Percentiles rank a stretch among this genome's conserved stretches.
These are phyloP conservation scores for Hymenoscyphus infarciens DNA, from an alignment of 2,329 filamentous ascomycete genomes.

Conservation along the genomic window DNA sequence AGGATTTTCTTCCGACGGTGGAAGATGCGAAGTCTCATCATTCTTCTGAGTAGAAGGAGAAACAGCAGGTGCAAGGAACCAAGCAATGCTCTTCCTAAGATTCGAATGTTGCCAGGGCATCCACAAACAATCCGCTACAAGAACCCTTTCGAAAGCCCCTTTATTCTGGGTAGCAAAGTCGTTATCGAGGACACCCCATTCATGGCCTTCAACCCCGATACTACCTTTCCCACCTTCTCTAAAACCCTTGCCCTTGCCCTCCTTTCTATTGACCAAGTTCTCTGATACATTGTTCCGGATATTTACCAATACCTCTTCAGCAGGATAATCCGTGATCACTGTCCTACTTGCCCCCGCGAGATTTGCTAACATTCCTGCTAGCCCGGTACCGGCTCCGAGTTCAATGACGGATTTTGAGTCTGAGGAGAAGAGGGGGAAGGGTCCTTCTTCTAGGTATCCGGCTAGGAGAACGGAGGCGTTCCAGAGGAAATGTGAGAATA, in stretches of 20 bases:
- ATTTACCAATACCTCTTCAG: conserved; percentile 54
- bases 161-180: conserved; percentile 27
- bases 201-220: conserved; percentile 54
- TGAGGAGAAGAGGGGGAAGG: conserved; percentile 20
- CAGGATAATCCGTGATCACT: conserved; percentile 65
- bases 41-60: background rate
- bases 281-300: conserved; percentile 54
- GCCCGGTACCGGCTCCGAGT: conserved; percentile 62
- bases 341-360: conserved; percentile 49
- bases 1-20: background rate
- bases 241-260: background rate
- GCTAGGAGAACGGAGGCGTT: conserved; percentile 58
- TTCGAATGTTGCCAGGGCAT: conserved; percentile 71
- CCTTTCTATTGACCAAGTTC: conserved; percentile 40
- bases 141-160: conserved; percentile 54
- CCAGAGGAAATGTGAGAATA: conserved; percentile 74
- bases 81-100: conserved; percentile 57
- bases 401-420: conserved; percentile 48
- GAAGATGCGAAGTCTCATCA: background rate
- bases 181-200: conserved; percentile 54
- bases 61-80: conserved; percentile 48
- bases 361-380: conserved; percentile 49
- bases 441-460: conserved; percentile 48
- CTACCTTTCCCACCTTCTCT: conserved; percentile 31
- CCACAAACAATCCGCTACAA: conserved; percentile 74